Evolutionary conservation across 192 early-diverging fungal species (phyloP).

Genomic region (Thoreauomyces humboldtii): DNA sequence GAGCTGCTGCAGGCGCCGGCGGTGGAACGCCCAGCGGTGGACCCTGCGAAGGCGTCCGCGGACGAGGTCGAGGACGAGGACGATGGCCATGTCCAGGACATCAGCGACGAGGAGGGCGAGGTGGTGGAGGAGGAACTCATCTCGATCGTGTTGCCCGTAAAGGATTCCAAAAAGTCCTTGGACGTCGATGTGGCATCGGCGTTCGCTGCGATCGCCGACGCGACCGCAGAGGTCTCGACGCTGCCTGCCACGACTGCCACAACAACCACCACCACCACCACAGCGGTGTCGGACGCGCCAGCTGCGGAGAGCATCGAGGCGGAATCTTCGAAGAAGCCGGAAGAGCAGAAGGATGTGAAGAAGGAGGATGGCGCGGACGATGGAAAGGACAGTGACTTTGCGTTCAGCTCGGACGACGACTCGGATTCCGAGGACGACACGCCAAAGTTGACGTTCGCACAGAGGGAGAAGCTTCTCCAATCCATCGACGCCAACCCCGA

Average conservation of each 20-base stretch:
- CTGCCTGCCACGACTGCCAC: no score
- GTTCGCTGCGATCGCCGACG: no score
- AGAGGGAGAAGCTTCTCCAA: constrained; percentile 18
- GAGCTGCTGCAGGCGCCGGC: neutral
- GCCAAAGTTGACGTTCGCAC: constrained; percentile 6
- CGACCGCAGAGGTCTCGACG: no score
- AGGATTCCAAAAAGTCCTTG: no score
- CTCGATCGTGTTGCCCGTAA: no score
- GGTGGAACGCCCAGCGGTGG: no score
- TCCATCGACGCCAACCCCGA: constrained; percentile 14
- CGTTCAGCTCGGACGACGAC: neutral
- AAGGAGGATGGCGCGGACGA: constrained; percentile 8
- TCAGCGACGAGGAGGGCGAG: neutral
- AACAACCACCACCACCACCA: no score
- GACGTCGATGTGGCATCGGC: no score
- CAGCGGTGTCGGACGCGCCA: neutral
- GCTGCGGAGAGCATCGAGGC: neutral
- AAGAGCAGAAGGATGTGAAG: constrained; percentile 10
- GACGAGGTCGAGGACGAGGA: no score
- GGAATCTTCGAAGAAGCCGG: neutral
- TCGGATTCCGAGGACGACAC: constrained; percentile 1
- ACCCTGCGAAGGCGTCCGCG: no score
- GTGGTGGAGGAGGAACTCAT: neutral
- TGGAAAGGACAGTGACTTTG: constrained; percentile 13
- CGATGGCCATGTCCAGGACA: no score